Conservation (phyloP, 495 filamentous ascomycete species). For the Choiromyces venosus region DNA sequence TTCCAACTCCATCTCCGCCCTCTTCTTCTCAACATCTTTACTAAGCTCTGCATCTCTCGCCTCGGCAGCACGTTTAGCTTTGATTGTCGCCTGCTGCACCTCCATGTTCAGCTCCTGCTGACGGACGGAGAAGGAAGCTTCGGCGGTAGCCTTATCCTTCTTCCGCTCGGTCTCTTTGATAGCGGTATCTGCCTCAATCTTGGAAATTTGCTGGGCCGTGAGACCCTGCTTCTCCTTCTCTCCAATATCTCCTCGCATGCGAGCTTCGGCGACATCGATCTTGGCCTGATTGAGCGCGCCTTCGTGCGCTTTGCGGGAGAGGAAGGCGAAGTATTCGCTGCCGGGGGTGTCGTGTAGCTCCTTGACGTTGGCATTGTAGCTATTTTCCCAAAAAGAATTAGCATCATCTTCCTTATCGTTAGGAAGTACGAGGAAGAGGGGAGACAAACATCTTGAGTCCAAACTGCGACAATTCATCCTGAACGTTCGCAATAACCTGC, state of each 20-base stretch:
- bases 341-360: slow-evolving; percentile 73
- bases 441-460: slow-evolving; percentile 55
- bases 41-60: slow-evolving; percentile 68
- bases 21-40: slow-evolving; percentile 65
- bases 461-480: slow-evolving; percentile 67
- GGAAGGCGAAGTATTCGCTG: slow-evolving; percentile 70
- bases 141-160: slow-evolving; percentile 68
- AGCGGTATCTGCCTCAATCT: slow-evolving; percentile 74
- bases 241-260: slow-evolving; percentile 70
- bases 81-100: slow-evolving; percentile 65
- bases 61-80: slow-evolving; percentile 64
- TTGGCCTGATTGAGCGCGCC: slow-evolving; percentile 73
- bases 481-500: slow-evolving; percentile 70
- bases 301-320: slow-evolving; percentile 75
- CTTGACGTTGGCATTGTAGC: slow-evolving; percentile 75
- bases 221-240: slow-evolving; percentile 71
- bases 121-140: slow-evolving; percentile 63
- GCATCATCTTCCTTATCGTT: not conserved
- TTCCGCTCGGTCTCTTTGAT: slow-evolving; percentile 78
- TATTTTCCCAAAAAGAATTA: slow-evolving; percentile 29
- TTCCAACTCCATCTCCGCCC: slow-evolving; percentile 72
- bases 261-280: slow-evolving; percentile 73
- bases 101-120: slow-evolving; percentile 65
- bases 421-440: not conserved
- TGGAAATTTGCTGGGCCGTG: slow-evolving; percentile 72